phyloP scores from a whole-genome alignment of 2,329 filamentous ascomycete species.

The Capronia americana region DNA sequence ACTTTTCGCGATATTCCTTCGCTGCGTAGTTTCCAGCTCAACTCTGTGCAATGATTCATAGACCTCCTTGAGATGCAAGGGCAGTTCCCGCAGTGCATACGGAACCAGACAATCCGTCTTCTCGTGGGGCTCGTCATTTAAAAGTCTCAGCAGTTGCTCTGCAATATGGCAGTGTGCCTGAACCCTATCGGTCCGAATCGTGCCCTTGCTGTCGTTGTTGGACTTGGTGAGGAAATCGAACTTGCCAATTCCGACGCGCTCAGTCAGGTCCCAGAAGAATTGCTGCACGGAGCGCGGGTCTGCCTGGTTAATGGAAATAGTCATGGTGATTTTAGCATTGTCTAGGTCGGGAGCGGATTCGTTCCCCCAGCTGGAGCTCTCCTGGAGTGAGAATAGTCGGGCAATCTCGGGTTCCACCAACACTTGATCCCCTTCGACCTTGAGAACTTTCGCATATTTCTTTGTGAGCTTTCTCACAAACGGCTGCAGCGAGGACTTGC shows the following conservation, averaged over 20 bases:
- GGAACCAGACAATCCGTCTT: not conserved
- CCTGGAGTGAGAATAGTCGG: not conserved
- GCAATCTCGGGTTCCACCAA: conserved; percentile 4
- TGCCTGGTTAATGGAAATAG: conserved; percentile 4
- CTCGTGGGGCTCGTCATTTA: not conserved
- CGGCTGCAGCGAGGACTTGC: not conserved
- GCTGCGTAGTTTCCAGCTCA: not conserved
- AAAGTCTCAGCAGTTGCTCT: not conserved
- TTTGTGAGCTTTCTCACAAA: not conserved
- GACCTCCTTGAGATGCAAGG: not conserved
- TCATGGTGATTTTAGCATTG: conserved; percentile 4
- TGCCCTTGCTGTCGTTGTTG: conserved; percentile 2
- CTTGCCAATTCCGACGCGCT: conserved; percentile 1
- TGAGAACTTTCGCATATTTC: not conserved
- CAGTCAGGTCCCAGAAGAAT: conserved; percentile 10
- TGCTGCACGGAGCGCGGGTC: conserved; percentile 5
- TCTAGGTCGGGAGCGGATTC: not conserved
- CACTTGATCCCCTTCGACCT: not conserved
- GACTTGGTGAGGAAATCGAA: conserved; percentile 10
- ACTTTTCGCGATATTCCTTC: not conserved
- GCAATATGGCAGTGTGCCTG: not conserved
- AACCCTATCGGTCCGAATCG: not conserved
- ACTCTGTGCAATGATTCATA: not conserved
- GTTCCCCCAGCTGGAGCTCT: not conserved
- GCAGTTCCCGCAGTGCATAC: not conserved